Evolutionary conservation across 208 protist genomes (phyloP).

Genomic region (Lotmaria passim): DNA sequence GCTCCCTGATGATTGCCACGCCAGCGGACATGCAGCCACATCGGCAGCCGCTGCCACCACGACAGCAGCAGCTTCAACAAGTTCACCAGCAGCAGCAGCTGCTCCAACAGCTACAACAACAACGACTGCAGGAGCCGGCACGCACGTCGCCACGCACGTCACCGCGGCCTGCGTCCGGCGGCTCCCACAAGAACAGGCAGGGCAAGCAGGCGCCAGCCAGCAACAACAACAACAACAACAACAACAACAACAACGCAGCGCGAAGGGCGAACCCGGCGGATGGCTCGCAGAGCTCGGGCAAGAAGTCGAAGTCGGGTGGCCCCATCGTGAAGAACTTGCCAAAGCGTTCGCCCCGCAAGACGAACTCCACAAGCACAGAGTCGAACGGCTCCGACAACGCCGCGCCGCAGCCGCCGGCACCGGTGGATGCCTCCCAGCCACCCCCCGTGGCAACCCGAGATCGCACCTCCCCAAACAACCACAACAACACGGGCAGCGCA

Average conservation of each 20-base stretch:
- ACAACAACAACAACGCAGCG: not conserved
- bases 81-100: conserved; percentile 11
- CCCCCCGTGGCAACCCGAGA: not conserved
- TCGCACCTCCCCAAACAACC: conserved; percentile 3
- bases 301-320: conserved; percentile 8
- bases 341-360: conserved; percentile 10
- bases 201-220: not conserved
- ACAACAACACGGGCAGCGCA: conserved; percentile 13
- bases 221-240: conserved; percentile 6
- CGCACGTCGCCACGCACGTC: conserved; percentile 7
- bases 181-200: conserved; percentile 6
- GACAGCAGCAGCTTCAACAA: not conserved
- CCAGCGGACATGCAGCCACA: conserved; percentile 35
- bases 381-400: conserved; percentile 5
- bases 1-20: conserved; percentile 64
- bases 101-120: conserved; percentile 16
- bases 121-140: conserved; percentile 13
- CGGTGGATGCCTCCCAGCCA: not conserved
- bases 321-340: conserved; percentile 9
- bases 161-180: not conserved
- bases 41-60: conserved; percentile 11
- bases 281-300: not conserved
- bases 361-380: conserved; percentile 4
- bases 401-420: conserved; percentile 1
- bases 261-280: conserved; percentile 2